phyloP scores from a whole-genome alignment of 768 basidiomycete species.

The Macrocybe gigantea region DNA sequence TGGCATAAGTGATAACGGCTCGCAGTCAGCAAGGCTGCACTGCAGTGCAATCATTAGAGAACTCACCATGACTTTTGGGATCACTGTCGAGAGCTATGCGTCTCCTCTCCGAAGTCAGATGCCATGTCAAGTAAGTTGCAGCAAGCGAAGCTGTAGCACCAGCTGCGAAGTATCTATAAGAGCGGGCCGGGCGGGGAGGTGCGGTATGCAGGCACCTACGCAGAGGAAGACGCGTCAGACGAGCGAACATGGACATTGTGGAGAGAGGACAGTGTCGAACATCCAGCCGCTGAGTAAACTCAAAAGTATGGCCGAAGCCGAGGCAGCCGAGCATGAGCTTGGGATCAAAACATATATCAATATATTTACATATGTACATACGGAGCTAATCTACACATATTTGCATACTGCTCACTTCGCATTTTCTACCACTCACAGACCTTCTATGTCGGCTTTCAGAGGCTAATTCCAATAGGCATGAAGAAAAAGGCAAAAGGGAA shows the following conservation, averaged over 20 bases:
- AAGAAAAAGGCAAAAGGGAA: too few species aligned
- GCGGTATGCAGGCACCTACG: slow-evolving; percentile 48
- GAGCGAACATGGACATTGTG: slow-evolving; percentile 41
- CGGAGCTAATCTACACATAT: too few species aligned
- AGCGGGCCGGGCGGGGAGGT: slow-evolving; percentile 14
- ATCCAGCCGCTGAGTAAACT: slow-evolving; percentile 8
- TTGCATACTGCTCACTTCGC: too few species aligned
- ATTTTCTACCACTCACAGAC: too few species aligned
- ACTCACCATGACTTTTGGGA: slow-evolving; percentile 19
- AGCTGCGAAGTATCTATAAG: slow-evolving; percentile 27
- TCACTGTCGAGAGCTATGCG: slow-evolving; percentile 44
- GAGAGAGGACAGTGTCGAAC: slow-evolving; percentile 2
- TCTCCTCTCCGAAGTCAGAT: slow-evolving; percentile 32
- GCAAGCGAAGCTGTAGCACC: slow-evolving; percentile 38
- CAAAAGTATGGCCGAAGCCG: too few species aligned
- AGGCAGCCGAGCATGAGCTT: not conserved
- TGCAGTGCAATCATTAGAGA: not conserved
- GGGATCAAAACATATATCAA: not conserved
- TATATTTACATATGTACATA: not conserved
- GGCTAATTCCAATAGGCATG: too few species aligned
- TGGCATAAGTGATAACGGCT: slow-evolving; percentile 4
- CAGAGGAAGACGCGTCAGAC: slow-evolving; percentile 46
- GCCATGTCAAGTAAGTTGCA: slow-evolving; percentile 45
- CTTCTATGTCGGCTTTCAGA: too few species aligned
- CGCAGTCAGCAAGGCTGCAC: not conserved